Conservation (phyloP, 2,329 filamentous ascomycete genomes). For the Alternaria postmessia region DNA sequence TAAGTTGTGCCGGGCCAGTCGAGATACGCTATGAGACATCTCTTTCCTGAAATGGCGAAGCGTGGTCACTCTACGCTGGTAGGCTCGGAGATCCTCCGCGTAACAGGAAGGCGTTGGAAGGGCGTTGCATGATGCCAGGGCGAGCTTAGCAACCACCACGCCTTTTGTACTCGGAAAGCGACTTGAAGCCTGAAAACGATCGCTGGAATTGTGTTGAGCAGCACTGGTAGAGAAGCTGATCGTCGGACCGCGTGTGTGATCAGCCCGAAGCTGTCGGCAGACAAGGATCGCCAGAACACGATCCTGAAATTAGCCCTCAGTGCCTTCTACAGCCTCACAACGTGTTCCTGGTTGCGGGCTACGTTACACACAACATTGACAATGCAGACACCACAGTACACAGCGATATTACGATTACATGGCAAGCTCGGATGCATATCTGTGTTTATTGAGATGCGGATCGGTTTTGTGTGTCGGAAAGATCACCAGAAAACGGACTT, state of each 20-base stretch:
- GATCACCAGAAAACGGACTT: neutral
- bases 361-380: neutral
- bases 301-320: neutral
- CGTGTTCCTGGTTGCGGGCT: neutral
- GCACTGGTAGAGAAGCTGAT: neutral
- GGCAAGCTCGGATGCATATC: neutral
- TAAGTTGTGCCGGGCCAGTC: neutral
- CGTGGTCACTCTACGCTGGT: neutral
- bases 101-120: neutral
- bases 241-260: neutral
- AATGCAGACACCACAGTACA: neutral
- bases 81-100: conserved; percentile 1
- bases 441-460: neutral
- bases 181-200: neutral
- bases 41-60: neutral
- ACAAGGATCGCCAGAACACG: neutral
- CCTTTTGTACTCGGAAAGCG: neutral
- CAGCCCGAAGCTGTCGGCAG: neutral
- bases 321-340: neutral
- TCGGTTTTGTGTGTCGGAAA: neutral
- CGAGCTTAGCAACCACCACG: neutral
- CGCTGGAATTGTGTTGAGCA: neutral
- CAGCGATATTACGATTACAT: neutral
- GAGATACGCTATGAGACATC: neutral
- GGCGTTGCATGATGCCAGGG: neutral